Evolutionary conservation across 257 asterid genomes (phyloP).

Genomic region (Misopates orontium): DNA sequence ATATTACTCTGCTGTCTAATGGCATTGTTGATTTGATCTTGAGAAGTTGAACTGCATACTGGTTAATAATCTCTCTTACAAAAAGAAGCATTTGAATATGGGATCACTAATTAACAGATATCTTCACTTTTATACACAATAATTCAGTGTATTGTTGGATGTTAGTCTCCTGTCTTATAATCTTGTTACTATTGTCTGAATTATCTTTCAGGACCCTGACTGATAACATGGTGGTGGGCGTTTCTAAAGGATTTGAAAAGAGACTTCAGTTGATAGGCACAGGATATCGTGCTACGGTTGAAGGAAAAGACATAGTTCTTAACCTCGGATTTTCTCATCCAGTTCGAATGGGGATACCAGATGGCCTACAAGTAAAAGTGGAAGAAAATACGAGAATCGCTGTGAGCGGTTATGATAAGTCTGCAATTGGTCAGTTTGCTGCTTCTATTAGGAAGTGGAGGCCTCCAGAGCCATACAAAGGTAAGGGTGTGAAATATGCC

Average conservation of each 20-base stretch:
- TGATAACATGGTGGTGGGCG: slow-evolving; percentile 94
- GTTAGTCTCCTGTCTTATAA: slow-evolving; percentile 2
- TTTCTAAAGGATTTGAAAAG: slow-evolving; percentile 93
- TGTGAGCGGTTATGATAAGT: slow-evolving; percentile 84
- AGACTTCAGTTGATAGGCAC: slow-evolving; percentile 90
- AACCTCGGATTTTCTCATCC: slow-evolving; percentile 97
- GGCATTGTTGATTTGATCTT: background rate
- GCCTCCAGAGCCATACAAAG: slow-evolving; percentile 99
- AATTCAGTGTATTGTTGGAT: too few species aligned
- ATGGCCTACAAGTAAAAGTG: slow-evolving; percentile 77
- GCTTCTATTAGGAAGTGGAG: slow-evolving; percentile 96
- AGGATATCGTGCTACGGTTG: slow-evolving; percentile 88
- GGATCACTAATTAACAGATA: background rate
- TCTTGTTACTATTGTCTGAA: slow-evolving; percentile 9
- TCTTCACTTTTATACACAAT: too few species aligned
- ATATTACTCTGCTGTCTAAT: background rate
- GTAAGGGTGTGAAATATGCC: slow-evolving; percentile 93
- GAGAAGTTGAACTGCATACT: background rate
- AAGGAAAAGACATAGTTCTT: slow-evolving; percentile 86
- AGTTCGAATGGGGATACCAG: slow-evolving; percentile 77
- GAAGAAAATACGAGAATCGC: slow-evolving; percentile 87
- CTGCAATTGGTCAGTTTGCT: slow-evolving; percentile 88
- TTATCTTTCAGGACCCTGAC: slow-evolving; percentile 77
- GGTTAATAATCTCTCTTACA: background rate
- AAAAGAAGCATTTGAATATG: background rate